Conservation (phyloP, 805 yeast species). For the Priceomyces fermenticarens region DNA sequence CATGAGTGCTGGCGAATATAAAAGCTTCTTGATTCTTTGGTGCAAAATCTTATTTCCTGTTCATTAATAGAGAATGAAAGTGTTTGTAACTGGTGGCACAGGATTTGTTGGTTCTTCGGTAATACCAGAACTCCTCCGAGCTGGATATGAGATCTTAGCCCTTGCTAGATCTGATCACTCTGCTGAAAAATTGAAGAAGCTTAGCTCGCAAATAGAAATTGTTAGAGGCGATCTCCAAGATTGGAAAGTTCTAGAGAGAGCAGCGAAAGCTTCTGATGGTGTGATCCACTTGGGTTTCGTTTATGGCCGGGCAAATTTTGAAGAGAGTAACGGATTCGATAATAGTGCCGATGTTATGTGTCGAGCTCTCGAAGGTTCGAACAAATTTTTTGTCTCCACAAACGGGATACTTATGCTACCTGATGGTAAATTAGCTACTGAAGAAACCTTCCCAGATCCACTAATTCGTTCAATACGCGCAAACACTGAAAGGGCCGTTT, state of each 20-base stretch:
- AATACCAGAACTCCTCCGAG: conserved; percentile 34
- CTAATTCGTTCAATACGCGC: conserved; percentile 3
- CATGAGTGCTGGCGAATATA: too few species aligned
- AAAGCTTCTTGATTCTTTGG: too few species aligned
- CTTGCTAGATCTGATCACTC: conserved; percentile 47
- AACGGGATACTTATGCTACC: background rate
- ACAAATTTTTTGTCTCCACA: conserved; percentile 18
- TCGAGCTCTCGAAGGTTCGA: conserved; percentile 23
- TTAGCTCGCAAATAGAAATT: conserved; percentile 13
- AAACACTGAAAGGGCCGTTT: conserved; percentile 9
- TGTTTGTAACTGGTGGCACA: conserved; percentile 52
- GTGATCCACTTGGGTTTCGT: conserved; percentile 33
- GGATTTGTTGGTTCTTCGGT: conserved; percentile 56
- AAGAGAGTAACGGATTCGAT: conserved; percentile 16
- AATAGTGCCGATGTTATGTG: conserved; percentile 20
- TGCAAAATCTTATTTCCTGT: too few species aligned
- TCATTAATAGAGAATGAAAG: conserved; percentile 20
- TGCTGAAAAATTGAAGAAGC: conserved; percentile 33
- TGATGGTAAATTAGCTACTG: background rate
- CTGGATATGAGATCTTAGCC: conserved; percentile 48
- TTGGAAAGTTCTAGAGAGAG: conserved; percentile 20
- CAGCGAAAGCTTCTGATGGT: conserved; percentile 27
- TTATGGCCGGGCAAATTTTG: conserved; percentile 22
- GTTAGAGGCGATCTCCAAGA: conserved; percentile 28
- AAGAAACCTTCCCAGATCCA: background rate